phyloP scores from a whole-genome alignment of 2,329 filamentous ascomycete species.

The Rhinocladiella similis region DNA sequence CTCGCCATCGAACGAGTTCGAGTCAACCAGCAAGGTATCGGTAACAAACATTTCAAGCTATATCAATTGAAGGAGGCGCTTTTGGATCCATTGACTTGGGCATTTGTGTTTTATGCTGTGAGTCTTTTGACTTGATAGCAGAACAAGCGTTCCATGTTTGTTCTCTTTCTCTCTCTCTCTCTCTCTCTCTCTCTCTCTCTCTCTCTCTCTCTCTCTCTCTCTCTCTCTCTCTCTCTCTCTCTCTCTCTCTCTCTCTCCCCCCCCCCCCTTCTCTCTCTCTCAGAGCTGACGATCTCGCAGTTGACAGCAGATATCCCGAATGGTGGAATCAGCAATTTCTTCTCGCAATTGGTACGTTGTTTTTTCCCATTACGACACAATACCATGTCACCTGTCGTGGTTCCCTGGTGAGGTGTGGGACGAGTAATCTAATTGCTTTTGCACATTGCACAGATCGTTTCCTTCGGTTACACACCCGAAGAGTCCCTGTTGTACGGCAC shows the following conservation, averaged over 20 bases:
- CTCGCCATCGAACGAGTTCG: slow-evolving; percentile 71
- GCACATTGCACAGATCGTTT: slow-evolving; percentile 45
- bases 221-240: too few relatives aligned
- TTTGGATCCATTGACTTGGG: slow-evolving; percentile 60
- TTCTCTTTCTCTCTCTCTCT: too few relatives aligned
- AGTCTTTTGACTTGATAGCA: too few relatives aligned
- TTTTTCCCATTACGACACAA: background rate
- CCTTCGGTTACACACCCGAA: slow-evolving; percentile 65
- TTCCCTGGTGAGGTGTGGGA: too few relatives aligned
- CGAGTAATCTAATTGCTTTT: too few relatives aligned
- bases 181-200: too few relatives aligned
- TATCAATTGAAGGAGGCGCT: slow-evolving; percentile 64
- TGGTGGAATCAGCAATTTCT: slow-evolving; percentile 62
- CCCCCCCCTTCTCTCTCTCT: too few relatives aligned
- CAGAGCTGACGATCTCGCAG: too few relatives aligned
- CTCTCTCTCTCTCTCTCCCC: too few relatives aligned
- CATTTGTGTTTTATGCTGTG: slow-evolving; percentile 56
- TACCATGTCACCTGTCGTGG: too few relatives aligned
- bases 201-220: too few relatives aligned
- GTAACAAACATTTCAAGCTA: slow-evolving; percentile 67
- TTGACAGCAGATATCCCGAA: slow-evolving; percentile 60
- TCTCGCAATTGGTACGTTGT: slow-evolving; percentile 52
- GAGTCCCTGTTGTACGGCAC: slow-evolving; percentile 65
- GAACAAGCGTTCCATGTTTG: too few relatives aligned
- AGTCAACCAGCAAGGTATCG: slow-evolving; percentile 73